Conservation (phyloP, 2,329 filamentous ascomycete species). For the Diaporthe caulivora region DNA sequence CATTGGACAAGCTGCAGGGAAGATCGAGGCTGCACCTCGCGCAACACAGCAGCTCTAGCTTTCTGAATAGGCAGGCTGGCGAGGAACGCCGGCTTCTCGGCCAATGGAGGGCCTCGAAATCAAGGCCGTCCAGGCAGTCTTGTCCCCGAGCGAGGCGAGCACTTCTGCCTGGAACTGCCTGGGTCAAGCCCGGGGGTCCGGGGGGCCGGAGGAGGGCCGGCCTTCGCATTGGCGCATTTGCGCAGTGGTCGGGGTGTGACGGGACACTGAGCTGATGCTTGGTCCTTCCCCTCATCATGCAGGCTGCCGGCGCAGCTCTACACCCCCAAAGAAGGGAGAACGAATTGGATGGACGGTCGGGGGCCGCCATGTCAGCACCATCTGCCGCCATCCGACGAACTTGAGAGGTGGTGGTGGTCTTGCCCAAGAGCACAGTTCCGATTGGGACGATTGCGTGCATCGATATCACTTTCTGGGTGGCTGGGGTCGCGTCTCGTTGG, state of each 20-base stretch:
- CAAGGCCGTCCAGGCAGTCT: not conserved
- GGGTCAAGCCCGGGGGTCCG: not conserved
- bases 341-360: not conserved
- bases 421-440: not conserved
- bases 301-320: constrained; percentile 22
- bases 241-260: not conserved
- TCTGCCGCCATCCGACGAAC: constrained; percentile 24
- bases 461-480: not conserved
- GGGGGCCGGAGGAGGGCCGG: not conserved
- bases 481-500: constrained; percentile 17
- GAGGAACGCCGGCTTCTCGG: not conserved
- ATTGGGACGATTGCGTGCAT: constrained; percentile 37
- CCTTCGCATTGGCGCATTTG: not conserved
- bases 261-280: not conserved
- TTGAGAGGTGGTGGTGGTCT: not conserved
- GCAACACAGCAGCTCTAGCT: constrained; percentile 27
- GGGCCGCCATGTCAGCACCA: constrained; percentile 5
- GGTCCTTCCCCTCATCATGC: constrained; percentile 3
- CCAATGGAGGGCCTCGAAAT: not conserved
- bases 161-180: constrained; percentile 16
- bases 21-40: constrained; percentile 14
- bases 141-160: not conserved
- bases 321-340: not conserved
- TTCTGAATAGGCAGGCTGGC: not conserved
- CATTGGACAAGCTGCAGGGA: constrained; percentile 1